Conservation (phyloP, 495 filamentous ascomycete species). For the Tuber microsphaerosporum region DNA sequence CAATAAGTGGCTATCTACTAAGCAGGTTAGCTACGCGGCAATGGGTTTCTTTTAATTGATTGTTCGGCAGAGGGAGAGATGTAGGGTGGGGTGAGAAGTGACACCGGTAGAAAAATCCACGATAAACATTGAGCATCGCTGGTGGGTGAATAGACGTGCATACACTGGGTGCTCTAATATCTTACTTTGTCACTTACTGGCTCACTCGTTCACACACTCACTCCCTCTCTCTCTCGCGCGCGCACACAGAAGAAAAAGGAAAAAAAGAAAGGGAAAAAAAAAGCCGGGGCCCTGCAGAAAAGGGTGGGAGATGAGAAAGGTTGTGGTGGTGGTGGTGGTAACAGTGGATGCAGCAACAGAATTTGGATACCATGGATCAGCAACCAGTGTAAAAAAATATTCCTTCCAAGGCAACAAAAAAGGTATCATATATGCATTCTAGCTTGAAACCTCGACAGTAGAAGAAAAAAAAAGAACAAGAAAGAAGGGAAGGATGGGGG, state of each 20-base stretch:
- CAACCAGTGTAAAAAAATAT: not conserved
- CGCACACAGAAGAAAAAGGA: not conserved
- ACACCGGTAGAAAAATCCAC: not conserved
- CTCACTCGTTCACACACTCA: not conserved
- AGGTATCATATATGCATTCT: not conserved
- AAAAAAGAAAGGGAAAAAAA: not conserved
- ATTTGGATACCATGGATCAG: not conserved
- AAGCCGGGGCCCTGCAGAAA: not conserved
- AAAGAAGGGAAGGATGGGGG: not conserved
- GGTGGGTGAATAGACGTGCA: not conserved
- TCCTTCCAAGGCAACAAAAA: not conserved
- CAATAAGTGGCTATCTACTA: not conserved
- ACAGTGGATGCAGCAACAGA: not conserved
- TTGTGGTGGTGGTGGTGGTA: not conserved
- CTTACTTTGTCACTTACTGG: not conserved
- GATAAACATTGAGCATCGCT: not conserved
- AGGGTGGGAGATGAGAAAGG: not conserved
- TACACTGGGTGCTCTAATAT: not conserved
- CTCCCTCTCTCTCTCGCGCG: not conserved
- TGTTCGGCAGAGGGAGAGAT: not conserved
- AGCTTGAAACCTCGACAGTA: not conserved
- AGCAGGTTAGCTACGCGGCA: not conserved
- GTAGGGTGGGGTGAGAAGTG: not conserved
- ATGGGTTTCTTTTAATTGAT: not conserved
- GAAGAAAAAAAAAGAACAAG: not conserved